phyloP scores from a whole-genome alignment of 306 rosid species.

The Rosa lucieae region DNA sequence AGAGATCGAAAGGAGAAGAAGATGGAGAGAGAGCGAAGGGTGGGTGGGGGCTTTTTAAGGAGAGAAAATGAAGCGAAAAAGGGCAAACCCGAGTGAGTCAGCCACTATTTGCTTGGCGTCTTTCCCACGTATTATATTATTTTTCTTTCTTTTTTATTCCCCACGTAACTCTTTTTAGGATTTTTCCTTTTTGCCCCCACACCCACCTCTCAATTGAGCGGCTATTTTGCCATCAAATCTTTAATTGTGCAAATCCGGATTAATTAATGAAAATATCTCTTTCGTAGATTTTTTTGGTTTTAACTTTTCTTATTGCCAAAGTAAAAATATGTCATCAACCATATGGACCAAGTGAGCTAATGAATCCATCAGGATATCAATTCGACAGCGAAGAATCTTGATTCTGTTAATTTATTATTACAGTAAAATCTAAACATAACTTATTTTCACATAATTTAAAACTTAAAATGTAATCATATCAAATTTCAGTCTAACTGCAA shows the following conservation, averaged over 20 bases:
- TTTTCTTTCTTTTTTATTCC: neutral
- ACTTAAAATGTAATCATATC: too few species aligned
- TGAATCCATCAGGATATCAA: too few species aligned
- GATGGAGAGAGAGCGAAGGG: neutral
- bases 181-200: slow-evolving; percentile 14
- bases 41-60: neutral
- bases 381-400: too few species aligned
- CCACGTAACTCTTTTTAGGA: neutral
- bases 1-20: neutral
- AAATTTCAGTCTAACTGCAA: too few species aligned
- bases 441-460: too few species aligned
- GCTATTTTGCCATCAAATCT: neutral
- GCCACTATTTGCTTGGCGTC: neutral
- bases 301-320: neutral
- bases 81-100: neutral
- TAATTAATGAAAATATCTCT: neutral
- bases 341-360: too few species aligned
- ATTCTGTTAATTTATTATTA: too few species aligned
- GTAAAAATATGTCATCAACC: neutral
- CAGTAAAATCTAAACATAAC: too few species aligned
- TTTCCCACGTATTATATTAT: slow-evolving; percentile 1
- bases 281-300: neutral
- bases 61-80: neutral
- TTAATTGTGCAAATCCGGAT: neutral
- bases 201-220: neutral